Conservation (phyloP, 345 rosid species). For the Eucalyptus sp. region DNA sequence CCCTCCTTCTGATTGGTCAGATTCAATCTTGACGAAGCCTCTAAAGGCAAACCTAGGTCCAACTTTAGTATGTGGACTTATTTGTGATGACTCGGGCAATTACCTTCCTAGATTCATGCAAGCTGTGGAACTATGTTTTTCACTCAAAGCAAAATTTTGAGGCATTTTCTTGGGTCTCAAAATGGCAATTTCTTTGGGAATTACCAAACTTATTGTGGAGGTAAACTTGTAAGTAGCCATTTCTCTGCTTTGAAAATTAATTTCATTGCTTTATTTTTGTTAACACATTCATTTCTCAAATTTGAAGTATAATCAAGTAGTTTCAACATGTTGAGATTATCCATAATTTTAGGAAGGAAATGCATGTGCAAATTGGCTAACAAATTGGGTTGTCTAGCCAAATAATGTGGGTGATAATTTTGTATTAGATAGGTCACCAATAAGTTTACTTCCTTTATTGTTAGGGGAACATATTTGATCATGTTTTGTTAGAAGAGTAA, state of each 20-base stretch:
- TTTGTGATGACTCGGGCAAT: not conserved
- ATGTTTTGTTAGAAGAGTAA: not conserved
- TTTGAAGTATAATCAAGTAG: not conserved
- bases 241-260: not conserved
- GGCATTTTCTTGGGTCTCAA: not conserved
- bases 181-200: not conserved
- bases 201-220: not conserved
- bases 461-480: no score
- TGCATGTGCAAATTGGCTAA: no score
- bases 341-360: not conserved
- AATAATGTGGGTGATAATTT: not conserved
- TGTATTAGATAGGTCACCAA: not conserved
- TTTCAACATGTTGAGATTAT: not conserved
- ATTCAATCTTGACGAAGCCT: not conserved
- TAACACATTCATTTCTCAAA: not conserved
- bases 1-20: not conserved
- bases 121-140: not conserved
- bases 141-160: not conserved
- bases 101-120: not conserved
- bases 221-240: not conserved
- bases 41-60: not conserved
- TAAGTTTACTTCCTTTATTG: no score
- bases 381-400: not conserved
- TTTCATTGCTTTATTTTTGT: not conserved
- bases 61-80: accelerated